Base-by-base conservation (phyloP, 2,329 filamentous ascomycete genomes). In the Mariannaea elegans region DNA sequence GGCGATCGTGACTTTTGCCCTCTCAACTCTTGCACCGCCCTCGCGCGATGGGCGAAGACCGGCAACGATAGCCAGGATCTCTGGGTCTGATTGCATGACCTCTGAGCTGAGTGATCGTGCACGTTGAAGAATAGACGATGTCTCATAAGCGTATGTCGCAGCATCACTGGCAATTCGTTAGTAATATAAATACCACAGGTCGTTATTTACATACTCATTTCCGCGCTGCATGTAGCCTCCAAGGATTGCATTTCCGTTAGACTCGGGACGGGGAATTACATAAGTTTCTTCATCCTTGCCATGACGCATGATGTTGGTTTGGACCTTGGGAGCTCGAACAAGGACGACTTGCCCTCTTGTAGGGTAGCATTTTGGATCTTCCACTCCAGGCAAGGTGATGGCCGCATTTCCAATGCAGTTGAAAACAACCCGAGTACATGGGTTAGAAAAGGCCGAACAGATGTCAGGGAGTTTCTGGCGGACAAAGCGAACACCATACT, bases 21-120 rank as follows among this genome's bases (percentile, higher is more conserved):
- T 65, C 65, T 82, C 81, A 16, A 83, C 77, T 2, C 80, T 76
- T 34, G 74, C 76, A 32, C 78, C 75, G 12, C 82, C 81, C 45
- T 75, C 69, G 2, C 76, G 73, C 2, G 75, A 78, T 1, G 75
- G 76, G 10, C 76, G 63, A 8, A 75, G 65, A 4, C 76, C 75
- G 0, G 75, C 65, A 18, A 75, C 69, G 0, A 64, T 73, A 2
- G 73, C 73, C 2, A 80, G 65, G 3, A 79, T 52, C 46, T 78
- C 72, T 0, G 67, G 69, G 0, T 53, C 49, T 3, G 42, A 24
- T 18, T 65, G 56, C 10, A 64, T 23, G n/a, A 80, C 61, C 36
- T 74, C 71, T 2, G 66, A 56, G 10, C 75, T 72, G 3, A 80
- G 68, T 3, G 27, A 69, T 9, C 59, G 70, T 0, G 75, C 77